A percentile compares a stretch with the other conserved stretches of the same genome.
phyloP scores from a whole-genome alignment of 2,329 filamentous ascomycete genomes.

The Ophiocordyceps sinensis region DNA sequence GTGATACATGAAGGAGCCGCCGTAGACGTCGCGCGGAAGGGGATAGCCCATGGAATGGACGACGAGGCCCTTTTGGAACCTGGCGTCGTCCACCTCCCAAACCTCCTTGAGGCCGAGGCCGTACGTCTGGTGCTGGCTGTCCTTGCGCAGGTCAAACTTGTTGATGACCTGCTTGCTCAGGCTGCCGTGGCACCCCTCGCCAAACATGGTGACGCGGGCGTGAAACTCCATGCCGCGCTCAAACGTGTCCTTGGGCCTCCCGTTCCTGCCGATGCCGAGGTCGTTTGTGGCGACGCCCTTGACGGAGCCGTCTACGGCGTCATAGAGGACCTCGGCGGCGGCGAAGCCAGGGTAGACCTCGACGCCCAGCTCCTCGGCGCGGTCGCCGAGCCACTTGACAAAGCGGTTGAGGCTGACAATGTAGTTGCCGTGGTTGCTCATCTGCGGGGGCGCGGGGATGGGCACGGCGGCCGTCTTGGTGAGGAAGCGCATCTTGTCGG shows the following conservation, averaged over 20 bases:
- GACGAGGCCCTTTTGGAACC: slow-evolving; percentile 76
- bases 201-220: slow-evolving; percentile 79
- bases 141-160: slow-evolving; percentile 78
- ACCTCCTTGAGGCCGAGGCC: slow-evolving; percentile 91
- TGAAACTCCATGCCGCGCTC: slow-evolving; percentile 98
- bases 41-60: slow-evolving; percentile 90
- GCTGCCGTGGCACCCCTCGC: slow-evolving; percentile 90
- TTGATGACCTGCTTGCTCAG: slow-evolving; percentile 89
- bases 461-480: slow-evolving; percentile 68
- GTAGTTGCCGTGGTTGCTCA: slow-evolving; percentile 97
- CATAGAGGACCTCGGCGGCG: slow-evolving; percentile 82
- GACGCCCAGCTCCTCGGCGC: slow-evolving; percentile 91
- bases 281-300: slow-evolving; percentile 94
- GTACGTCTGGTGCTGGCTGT: slow-evolving; percentile 91
- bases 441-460: slow-evolving; percentile 82
- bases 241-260: slow-evolving; percentile 77
- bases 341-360: slow-evolving; percentile 96
- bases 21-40: slow-evolving; percentile 76
- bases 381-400: slow-evolving; percentile 87
- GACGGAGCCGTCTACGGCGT: slow-evolving; percentile 66
- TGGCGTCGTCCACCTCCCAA: slow-evolving; percentile 89
- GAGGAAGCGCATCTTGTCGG: slow-evolving; percentile 86
- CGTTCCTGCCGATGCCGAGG: slow-evolving; percentile 66
- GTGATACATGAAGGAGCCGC: slow-evolving; percentile 98
- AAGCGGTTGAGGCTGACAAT: slow-evolving; percentile 94